Evolutionary conservation across 2,329 filamentous ascomycete species (phyloP).

Genomic region (Penicillium digitatum): DNA sequence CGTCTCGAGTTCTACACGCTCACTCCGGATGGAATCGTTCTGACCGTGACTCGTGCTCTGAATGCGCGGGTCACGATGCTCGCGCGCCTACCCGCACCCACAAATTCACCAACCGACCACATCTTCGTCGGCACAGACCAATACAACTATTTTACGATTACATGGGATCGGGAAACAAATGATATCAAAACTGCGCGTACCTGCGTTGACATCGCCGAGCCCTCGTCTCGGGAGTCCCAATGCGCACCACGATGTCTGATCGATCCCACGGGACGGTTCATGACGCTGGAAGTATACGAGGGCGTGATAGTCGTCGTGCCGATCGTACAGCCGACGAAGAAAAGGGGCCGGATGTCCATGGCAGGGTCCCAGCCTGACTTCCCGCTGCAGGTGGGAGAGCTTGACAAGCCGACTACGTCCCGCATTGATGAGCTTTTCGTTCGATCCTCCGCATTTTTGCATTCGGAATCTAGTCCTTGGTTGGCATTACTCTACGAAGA

Average conservation of each 20-base stretch:
- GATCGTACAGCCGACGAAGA: slow-evolving; percentile 53
- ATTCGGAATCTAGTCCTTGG: slow-evolving; percentile 53
- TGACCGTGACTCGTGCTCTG: slow-evolving; percentile 66
- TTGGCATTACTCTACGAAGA: slow-evolving; percentile 65
- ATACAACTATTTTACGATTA: slow-evolving; percentile 84
- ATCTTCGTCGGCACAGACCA: slow-evolving; percentile 90
- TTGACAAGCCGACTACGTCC: slow-evolving; percentile 60
- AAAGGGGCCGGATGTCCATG: slow-evolving; percentile 28
- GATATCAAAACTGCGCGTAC: slow-evolving; percentile 55
- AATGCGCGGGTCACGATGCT: slow-evolving; percentile 87
- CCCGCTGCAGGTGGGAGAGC: slow-evolving; percentile 47
- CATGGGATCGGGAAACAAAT: slow-evolving; percentile 64
- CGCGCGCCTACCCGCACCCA: slow-evolving; percentile 53
- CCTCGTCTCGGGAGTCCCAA: slow-evolving; percentile 66
- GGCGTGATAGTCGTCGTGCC: slow-evolving; percentile 64
- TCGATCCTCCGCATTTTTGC: slow-evolving; percentile 62
- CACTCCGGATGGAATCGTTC: slow-evolving; percentile 57
- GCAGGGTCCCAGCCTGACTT: slow-evolving; percentile 24
- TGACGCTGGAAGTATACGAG: slow-evolving; percentile 66
- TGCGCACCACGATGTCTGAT: slow-evolving; percentile 79
- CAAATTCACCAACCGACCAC: slow-evolving; percentile 70
- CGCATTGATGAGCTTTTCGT: slow-evolving; percentile 65
- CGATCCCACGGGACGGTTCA: slow-evolving; percentile 69
- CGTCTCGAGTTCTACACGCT: slow-evolving; percentile 56
- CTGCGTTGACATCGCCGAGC: slow-evolving; percentile 58